phyloP scores from a whole-genome alignment of 768 basidiomycete genomes.

The Podaxis pistillaris region DNA sequence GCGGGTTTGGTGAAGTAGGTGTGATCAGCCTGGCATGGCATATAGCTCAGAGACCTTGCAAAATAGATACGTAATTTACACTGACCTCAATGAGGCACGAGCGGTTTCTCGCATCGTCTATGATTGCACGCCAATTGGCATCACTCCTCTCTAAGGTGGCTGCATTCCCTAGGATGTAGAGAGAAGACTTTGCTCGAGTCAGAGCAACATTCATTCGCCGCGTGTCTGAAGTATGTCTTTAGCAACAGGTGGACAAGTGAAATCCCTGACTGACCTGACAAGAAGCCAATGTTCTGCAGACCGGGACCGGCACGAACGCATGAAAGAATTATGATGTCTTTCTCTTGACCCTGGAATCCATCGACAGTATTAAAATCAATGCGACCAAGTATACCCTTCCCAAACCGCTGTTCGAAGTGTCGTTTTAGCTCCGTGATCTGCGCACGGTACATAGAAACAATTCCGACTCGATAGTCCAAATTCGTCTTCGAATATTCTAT shows the following conservation, averaged over 20 bases:
- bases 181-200: slow-evolving; percentile 91
- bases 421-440: slow-evolving; percentile 76
- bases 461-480: slow-evolving; percentile 41
- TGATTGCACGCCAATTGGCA: slow-evolving; percentile 72
- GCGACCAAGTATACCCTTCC: slow-evolving; percentile 60
- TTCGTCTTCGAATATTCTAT: slow-evolving; percentile 57
- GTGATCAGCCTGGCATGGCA: slow-evolving; percentile 22
- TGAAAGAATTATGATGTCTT: slow-evolving; percentile 96
- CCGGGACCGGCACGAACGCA: slow-evolving; percentile 93
- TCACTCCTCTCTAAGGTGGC: slow-evolving; percentile 88
- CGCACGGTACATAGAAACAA: slow-evolving; percentile 95
- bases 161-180: slow-evolving; percentile 91
- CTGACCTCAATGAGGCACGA: slow-evolving; percentile 63
- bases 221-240: slow-evolving; percentile 41
- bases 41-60: slow-evolving; percentile 19
- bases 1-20: slow-evolving; percentile 23
- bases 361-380: slow-evolving; percentile 98
- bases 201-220: slow-evolving; percentile 99
- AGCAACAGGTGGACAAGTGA: slow-evolving; percentile 7
- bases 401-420: slow-evolving; percentile 70
- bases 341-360: slow-evolving; percentile 99
- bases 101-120: slow-evolving; percentile 71
- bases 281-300: slow-evolving; percentile 82
- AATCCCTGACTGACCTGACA: slow-evolving; percentile 53
- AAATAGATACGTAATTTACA: slow-evolving; percentile 1